phyloP scores from a whole-genome alignment of 306 rosid genomes.

The Aeschynomene evenia region DNA sequence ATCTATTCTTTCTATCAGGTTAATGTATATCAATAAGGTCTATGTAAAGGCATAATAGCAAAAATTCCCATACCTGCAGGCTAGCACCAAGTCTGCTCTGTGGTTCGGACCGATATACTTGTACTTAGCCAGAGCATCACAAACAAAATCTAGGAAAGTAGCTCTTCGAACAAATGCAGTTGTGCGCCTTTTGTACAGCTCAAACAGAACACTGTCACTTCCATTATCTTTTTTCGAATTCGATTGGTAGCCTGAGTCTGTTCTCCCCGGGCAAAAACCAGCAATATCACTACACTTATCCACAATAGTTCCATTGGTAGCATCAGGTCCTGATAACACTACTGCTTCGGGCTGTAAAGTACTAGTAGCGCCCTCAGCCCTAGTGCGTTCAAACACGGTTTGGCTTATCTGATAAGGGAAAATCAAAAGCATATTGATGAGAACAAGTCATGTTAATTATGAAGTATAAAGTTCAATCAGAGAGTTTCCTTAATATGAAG shows the following conservation, averaged over 20 bases:
- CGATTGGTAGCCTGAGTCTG: constrained; percentile 34
- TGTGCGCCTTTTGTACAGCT: constrained; percentile 77
- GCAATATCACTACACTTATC: constrained; percentile 27
- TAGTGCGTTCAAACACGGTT: constrained; percentile 73
- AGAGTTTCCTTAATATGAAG: neutral
- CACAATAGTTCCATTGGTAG: constrained; percentile 29
- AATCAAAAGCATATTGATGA: constrained; percentile 27
- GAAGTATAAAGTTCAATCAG: neutral
- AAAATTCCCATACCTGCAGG: constrained; percentile 78
- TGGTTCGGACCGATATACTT: constrained; percentile 93
- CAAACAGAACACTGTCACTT: constrained; percentile 62
- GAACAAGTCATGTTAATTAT: neutral
- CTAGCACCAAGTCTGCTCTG: constrained; percentile 74
- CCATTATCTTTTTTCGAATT: constrained; percentile 40
- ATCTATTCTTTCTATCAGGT: neutral
- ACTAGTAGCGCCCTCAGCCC: constrained; percentile 39
- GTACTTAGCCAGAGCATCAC: constrained; percentile 80
- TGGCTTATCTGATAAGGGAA: constrained; percentile 74
- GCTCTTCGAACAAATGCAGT: constrained; percentile 66
- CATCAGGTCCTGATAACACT: constrained; percentile 32
- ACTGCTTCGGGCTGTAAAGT: constrained; percentile 44
- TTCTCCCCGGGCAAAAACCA: constrained; percentile 18
- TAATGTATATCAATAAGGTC: constrained; percentile 5
- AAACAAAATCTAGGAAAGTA: constrained; percentile 67
- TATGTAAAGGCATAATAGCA: constrained; percentile 24